These are phyloP conservation scores for Artomyces pyxidatus DNA, from an alignment of 768 basidiomycete species.

Conservation along the genomic window DNA sequence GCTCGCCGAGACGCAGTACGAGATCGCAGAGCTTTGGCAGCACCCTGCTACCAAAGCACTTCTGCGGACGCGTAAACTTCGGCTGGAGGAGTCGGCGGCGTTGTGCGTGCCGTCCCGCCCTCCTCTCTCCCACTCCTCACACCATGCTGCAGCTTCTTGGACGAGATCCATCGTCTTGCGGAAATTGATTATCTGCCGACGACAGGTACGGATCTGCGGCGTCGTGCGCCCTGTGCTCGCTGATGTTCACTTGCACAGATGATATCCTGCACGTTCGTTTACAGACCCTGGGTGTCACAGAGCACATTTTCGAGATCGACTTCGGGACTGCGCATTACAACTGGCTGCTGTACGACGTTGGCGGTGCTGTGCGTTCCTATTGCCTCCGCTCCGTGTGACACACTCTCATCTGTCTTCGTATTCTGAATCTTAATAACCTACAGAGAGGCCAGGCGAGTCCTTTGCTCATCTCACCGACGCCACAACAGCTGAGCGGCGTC, in stretches of 20 bases:
- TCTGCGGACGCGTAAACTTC: constrained; percentile 47
- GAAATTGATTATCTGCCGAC: constrained; percentile 64
- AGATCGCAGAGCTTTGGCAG: constrained; percentile 60
- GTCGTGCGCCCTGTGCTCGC: background rate
- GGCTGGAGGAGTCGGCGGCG: constrained; percentile 66
- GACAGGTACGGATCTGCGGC: constrained; percentile 37
- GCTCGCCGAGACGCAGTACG: constrained; percentile 37
- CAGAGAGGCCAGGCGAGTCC: constrained; percentile 16
- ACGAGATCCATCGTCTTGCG: constrained; percentile 55
- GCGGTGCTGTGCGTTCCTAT: constrained; percentile 73
- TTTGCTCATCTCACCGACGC: background rate
- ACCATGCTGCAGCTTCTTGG: constrained; percentile 65
- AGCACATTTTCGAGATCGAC: constrained; percentile 64
- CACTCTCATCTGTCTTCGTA: background rate
- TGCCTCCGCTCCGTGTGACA: too few species aligned
- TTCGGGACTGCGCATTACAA: constrained; percentile 55
- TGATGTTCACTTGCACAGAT: constrained; percentile 30
- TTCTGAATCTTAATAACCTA: constrained; percentile 7
- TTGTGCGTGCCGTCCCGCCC: constrained; percentile 44
- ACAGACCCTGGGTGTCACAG: constrained; percentile 73
- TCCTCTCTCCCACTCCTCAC: too few species aligned
- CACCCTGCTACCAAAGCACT: constrained; percentile 59
- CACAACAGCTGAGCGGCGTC: background rate
- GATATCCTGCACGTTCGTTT: constrained; percentile 75
- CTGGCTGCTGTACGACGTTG: constrained; percentile 81